Evolutionary conservation across 1,284 basidiomycete genomes (phyloP).

Genomic region (Trichosporon sp.): DNA sequence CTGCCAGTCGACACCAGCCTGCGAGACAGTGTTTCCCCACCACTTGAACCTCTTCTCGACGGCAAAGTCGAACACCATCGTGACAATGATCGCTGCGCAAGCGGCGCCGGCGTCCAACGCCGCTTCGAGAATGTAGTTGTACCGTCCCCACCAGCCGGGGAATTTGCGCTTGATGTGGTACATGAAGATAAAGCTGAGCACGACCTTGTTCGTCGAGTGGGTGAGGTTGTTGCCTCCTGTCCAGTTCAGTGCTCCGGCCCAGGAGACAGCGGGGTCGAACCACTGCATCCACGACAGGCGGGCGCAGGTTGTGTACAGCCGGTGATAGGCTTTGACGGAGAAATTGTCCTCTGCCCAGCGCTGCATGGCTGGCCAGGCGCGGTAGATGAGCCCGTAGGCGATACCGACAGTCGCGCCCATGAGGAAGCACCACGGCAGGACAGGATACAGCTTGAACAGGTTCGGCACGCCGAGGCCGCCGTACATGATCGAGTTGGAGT

Average conservation of each 20-base stretch:
- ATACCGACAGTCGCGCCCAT: conserved; percentile 11
- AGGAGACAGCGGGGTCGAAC: conserved; percentile 13
- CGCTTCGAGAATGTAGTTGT: conserved; percentile 22
- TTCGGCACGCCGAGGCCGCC: conserved; percentile 10
- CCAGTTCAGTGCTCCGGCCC: conserved; percentile 10
- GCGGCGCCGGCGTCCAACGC: conserved; percentile 12
- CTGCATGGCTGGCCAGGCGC: not conserved
- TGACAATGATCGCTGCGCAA: conserved; percentile 16
- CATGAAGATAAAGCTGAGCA: conserved; percentile 11
- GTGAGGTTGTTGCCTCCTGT: conserved; percentile 11
- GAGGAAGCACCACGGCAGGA: conserved; percentile 18
- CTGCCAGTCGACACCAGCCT: conserved; percentile 3
- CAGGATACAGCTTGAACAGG: conserved; percentile 16
- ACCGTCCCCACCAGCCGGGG: conserved; percentile 19
- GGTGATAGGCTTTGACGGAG: not conserved
- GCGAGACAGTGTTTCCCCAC: conserved; percentile 11
- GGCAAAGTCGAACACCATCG: conserved; percentile 7
- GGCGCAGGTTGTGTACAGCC: not conserved
- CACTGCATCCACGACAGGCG: not conserved
- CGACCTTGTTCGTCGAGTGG: conserved; percentile 8
- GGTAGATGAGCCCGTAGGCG: conserved; percentile 1
- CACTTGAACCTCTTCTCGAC: conserved; percentile 1
- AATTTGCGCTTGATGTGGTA: conserved; percentile 21
- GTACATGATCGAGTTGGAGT: conserved; percentile 10
- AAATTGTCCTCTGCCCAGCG: not conserved